Conservation (phyloP, 768 basidiomycete genomes). For the Mycena belliarum region DNA sequence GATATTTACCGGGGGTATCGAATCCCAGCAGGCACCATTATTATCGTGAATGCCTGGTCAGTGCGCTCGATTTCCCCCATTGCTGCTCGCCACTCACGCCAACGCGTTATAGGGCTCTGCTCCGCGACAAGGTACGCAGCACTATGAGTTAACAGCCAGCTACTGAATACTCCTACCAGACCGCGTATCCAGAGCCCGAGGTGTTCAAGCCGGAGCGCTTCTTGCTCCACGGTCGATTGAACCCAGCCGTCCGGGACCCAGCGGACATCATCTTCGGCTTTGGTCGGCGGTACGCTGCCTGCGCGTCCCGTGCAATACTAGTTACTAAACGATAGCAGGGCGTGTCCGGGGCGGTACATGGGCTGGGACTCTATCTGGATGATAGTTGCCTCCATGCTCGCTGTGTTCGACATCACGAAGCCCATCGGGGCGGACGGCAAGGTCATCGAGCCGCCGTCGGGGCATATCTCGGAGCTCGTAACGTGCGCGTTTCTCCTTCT, state of each 20-base stretch:
- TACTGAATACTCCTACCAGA: neutral
- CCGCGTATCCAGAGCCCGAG: neutral
- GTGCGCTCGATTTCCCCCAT: neutral
- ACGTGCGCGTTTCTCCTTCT: neutral
- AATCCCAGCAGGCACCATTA: conserved; percentile 14
- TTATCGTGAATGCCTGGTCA: conserved; percentile 9
- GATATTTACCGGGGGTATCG: conserved; percentile 20
- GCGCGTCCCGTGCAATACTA: neutral
- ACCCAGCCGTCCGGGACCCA: neutral
- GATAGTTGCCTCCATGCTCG: neutral
- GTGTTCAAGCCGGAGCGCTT: conserved; percentile 4
- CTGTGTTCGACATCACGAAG: neutral
- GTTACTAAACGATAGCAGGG: neutral
- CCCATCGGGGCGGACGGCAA: neutral
- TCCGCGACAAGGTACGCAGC: neutral
- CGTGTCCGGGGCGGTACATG: neutral
- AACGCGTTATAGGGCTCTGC: neutral
- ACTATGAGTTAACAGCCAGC: neutral
- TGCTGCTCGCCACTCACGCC: neutral
- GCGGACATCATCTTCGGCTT: neutral
- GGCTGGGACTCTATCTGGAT: neutral
- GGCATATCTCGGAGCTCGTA: neutral
- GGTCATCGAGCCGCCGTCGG: neutral
- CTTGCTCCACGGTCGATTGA: neutral
- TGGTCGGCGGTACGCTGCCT: conserved; percentile 1